Evolutionary conservation across 805 yeast genomes (phyloP).

Genomic region (Komagataella ulmi): DNA sequence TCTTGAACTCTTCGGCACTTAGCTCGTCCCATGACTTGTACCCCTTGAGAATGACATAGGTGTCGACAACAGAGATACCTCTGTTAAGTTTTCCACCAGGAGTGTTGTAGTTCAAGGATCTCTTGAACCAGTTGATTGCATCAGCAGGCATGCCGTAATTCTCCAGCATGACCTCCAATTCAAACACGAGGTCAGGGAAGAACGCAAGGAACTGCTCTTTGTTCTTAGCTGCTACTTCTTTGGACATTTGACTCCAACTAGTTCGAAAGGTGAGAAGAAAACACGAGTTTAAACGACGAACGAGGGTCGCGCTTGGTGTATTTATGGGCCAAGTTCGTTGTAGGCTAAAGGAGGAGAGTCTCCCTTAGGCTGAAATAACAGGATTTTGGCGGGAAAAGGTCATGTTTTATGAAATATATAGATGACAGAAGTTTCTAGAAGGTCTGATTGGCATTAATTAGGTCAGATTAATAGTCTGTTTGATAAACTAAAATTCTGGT

Average conservation of each 20-base stretch:
- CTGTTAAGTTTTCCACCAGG: conserved; percentile 96
- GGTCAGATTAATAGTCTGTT: not conserved
- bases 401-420: not conserved
- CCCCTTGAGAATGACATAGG: conserved; percentile 70
- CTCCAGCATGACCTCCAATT: conserved; percentile 46
- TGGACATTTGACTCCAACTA: not conserved
- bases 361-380: not conserved
- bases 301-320: not conserved
- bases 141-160: conserved; percentile 74
- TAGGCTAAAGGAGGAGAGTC: not conserved
- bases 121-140: conserved; percentile 76
- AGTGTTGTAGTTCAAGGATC: conserved; percentile 68
- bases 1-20: conserved; percentile 56
- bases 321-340: not conserved
- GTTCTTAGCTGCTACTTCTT: conserved; percentile 19
- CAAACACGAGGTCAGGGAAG: conserved; percentile 70
- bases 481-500: too few relatives aligned
- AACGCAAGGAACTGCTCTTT: conserved; percentile 48
- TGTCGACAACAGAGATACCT: conserved; percentile 90
- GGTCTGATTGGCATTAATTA: not conserved
- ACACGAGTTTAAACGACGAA: not conserved
- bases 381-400: not conserved
- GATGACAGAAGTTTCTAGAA: not conserved
- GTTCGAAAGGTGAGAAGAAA: not conserved
- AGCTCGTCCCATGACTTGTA: conserved; percentile 46